Percentiles rank a stretch among this genome's conserved stretches.
These are phyloP conservation scores for Mollisia scopiformis DNA, from an alignment of 2,329 filamentous ascomycete species.

Conservation along the genomic window DNA sequence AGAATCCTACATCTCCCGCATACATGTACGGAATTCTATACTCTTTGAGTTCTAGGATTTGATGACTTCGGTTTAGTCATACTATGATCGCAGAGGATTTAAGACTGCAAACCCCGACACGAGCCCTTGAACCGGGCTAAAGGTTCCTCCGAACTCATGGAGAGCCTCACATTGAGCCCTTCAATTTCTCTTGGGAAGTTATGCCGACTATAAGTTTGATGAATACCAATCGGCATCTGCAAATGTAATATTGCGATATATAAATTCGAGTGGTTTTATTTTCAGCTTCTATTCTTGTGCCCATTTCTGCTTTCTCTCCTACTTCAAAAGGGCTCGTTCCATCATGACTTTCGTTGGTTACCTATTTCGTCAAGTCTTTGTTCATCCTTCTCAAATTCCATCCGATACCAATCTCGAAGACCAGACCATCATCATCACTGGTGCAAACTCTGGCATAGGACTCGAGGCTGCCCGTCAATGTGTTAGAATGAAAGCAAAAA, in stretches of 20 bases:
- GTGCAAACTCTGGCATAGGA: conserved; percentile 43
- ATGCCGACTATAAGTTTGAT: neutral
- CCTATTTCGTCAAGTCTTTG: conserved; percentile 3
- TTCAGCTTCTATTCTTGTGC: too few species aligned
- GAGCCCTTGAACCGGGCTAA: neutral
- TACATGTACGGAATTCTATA: too few species aligned
- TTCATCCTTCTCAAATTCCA: conserved; percentile 8
- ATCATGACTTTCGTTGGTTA: neutral
- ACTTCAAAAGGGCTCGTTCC: neutral
- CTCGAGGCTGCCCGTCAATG: conserved; percentile 44
- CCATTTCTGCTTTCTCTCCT: neutral
- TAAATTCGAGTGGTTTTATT: neutral
- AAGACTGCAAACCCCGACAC: neutral
- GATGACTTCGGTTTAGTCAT: too few species aligned
- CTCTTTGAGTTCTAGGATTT: too few species aligned
- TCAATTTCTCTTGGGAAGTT: neutral
- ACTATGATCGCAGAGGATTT: too few species aligned
- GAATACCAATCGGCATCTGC: too few species aligned
- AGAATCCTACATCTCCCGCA: neutral
- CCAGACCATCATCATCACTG: conserved; percentile 41
- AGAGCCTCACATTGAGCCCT: neutral
- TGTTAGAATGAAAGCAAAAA: conserved; percentile 40
- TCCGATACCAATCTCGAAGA: conserved; percentile 18
- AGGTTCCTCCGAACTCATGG: neutral
- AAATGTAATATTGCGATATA: too few species aligned